Conservation (phyloP, 1,139 yeast genomes). For the Scheffersomyces illinoinensis region DNA sequence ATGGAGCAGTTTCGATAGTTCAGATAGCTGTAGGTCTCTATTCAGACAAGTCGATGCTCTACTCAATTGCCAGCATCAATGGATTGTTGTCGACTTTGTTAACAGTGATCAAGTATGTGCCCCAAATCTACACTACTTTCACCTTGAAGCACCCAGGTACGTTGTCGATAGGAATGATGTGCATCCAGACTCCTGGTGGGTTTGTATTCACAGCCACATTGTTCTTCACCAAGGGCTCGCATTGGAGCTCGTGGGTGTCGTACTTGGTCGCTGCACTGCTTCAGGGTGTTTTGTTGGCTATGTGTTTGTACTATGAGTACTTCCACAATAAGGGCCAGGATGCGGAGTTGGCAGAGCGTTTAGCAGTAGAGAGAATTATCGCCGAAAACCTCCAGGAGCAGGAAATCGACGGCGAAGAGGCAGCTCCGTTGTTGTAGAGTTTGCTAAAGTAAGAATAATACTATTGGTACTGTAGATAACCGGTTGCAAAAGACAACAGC, state of each 20-base stretch:
- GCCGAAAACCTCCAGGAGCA: conserved; percentile 22
- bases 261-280: conserved; percentile 70
- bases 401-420: not conserved
- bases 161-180: conserved; percentile 78
- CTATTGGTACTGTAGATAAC: not conserved
- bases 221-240: conserved; percentile 70
- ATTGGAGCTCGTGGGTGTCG: conserved; percentile 88
- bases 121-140: conserved; percentile 76
- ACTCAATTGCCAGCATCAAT: conserved; percentile 54
- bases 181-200: conserved; percentile 90
- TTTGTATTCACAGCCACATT: conserved; percentile 72
- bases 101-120: conserved; percentile 74
- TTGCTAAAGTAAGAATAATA: not conserved
- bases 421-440: not conserved
- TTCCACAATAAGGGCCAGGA: conserved; percentile 26
- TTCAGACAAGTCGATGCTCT: conserved; percentile 18
- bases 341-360: conserved; percentile 33
- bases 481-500: not conserved
- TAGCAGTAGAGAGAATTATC: conserved; percentile 34
- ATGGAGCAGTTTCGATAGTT: conserved; percentile 35
- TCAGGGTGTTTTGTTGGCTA: conserved; percentile 54
- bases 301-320: conserved; percentile 53
- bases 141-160: conserved; percentile 76
- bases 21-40: conserved; percentile 33
- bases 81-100: conserved; percentile 65